Base-by-base conservation (phyloP, 768 basidiomycete genomes). In the Pleurotus ostreatus region DNA sequence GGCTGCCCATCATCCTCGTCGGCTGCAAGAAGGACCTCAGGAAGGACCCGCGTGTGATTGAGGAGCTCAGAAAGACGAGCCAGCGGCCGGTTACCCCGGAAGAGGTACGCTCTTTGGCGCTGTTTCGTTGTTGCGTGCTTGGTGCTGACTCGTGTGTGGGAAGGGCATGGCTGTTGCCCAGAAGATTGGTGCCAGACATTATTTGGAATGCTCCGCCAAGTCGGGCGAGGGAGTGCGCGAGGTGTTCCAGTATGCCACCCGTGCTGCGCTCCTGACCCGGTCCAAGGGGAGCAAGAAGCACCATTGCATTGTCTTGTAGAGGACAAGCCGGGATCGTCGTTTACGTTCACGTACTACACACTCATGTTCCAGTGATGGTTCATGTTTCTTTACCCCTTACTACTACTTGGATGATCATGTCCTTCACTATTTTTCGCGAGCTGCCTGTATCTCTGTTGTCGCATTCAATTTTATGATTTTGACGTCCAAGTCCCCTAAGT, bases 11-110 rank as follows among this genome's bases (percentile, higher is more conserved):
- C 76, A 93, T 99, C 67, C 89, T 99, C 57, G 95, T 99, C 61
- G 97, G 93, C 13, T 97, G 93, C 84, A 98, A 98, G 86, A 98
- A 95, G 82, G 97, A 99, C 75, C 83, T 99, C 59, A 80, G 96
- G 72, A 86, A 91, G 65, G 96, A 99, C 75, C 83, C 84, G 30
- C 84, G 93, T 68, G 94, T 95, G 48, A 89, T 96, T 54, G 94
- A 97, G 59, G 94, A 96, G 74, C 84, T 99, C 60, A 82, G 89
- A 70, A 92, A 92, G 85, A 94, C 92, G 57, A 89, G 84, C 68
- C 96, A 98, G 78, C 79, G 92, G 70, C 95, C 96, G 48, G 95
- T 99, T 34, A 90, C 92, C 34, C 87, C 90, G 51, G 91, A 94
- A 73, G 93, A 96, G 85, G 94, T 89, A 48, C 34, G 77, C 71